Base-by-base conservation (phyloP, 1,284 basidiomycete species). In the Mycosarcoma mackinlayi region DNA sequence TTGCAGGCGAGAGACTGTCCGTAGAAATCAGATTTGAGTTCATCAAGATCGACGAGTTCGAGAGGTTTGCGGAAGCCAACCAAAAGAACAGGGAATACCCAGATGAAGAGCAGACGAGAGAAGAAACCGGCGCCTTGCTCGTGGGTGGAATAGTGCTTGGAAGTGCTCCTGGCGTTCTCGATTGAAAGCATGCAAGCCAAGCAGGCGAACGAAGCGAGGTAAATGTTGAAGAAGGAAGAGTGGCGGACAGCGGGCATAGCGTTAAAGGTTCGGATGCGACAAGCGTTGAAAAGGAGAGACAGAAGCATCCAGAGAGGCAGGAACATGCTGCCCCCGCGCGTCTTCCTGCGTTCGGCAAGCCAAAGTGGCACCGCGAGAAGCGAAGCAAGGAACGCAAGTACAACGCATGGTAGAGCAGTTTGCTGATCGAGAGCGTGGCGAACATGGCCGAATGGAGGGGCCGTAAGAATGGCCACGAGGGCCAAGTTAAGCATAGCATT, bases 81-180 rank as follows among this genome's bases (percentile, higher is more conserved):
- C 51, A 51, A 75, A 13, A 76, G 45, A n/a, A 73, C 25, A 7
- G 73, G 67, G 18, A 66, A 27, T 9, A 73, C 63, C 74, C 74
- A 76, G n/a, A 57, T 19, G 49, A 76, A 76, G 35, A 66, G 28
- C 21, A 76, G 57, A 8, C 60, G 55, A 11, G 72, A 75, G 38
- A 75, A 51, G 61, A 76, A 76, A 50, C 51, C 64, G 9, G 74
- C 74, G 9, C 71, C 46, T 11, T 54, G 51, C 30, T 76, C 73
- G 33, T 54, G 33, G n/a, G 60, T 76, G n/a, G 57, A 60, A 21
- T 63, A 24, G 48, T 40, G 19, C 18, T 35, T 19, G 10, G 42
- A 38, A 19, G 62, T 35, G 14, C 74, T 57, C 24, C 47, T 68
- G 23, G 68, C 61, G 41, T 74, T 73, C 27, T 76, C 74, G 27